Evolutionary conservation across 208 protist genomes (phyloP).

Genomic region (Trypanosoma congolense): DNA sequence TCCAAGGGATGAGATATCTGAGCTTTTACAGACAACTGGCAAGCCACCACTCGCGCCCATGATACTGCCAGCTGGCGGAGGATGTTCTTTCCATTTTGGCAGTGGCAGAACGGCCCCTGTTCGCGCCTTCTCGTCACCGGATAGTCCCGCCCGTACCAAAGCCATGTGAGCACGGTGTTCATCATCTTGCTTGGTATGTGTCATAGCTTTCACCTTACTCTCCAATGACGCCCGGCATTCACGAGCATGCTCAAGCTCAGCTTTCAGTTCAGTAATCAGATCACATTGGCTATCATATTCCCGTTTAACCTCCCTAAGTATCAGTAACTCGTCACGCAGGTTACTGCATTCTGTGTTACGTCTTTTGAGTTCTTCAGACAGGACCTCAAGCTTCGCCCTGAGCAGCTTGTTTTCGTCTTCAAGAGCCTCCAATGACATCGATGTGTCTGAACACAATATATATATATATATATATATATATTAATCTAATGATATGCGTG

Average conservation of each 20-base stretch:
- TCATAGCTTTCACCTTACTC: slow-evolving; percentile 32
- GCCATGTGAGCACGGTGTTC: slow-evolving; percentile 38
- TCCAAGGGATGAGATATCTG: slow-evolving; percentile 68
- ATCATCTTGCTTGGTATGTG: slow-evolving; percentile 33
- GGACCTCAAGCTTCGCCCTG: slow-evolving; percentile 40
- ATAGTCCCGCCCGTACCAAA: slow-evolving; percentile 15
- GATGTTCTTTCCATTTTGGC: not conserved
- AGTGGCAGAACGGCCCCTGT: not conserved
- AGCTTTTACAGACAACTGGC: slow-evolving; percentile 67
- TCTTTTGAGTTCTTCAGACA: slow-evolving; percentile 55
- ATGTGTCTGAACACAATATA: not conserved
- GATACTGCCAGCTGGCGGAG: slow-evolving; percentile 28
- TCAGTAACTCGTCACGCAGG: slow-evolving; percentile 44
- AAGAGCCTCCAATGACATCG: slow-evolving; percentile 17
- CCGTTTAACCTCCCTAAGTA: slow-evolving; percentile 31
- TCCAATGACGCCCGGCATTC: slow-evolving; percentile 40
- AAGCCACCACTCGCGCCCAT: slow-evolving; percentile 33
- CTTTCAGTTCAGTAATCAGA: slow-evolving; percentile 38
- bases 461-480: too few species aligned
- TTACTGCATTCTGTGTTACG: slow-evolving; percentile 55
- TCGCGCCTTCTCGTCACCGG: slow-evolving; percentile 1
- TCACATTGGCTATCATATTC: slow-evolving; percentile 58
- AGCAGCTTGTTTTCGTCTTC: slow-evolving; percentile 47
- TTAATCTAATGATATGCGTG: too few species aligned
- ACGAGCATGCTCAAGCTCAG: slow-evolving; percentile 31